Evolutionary conservation across 805 yeast species (phyloP).

Genomic region (Metschnikowia koreensis): DNA sequence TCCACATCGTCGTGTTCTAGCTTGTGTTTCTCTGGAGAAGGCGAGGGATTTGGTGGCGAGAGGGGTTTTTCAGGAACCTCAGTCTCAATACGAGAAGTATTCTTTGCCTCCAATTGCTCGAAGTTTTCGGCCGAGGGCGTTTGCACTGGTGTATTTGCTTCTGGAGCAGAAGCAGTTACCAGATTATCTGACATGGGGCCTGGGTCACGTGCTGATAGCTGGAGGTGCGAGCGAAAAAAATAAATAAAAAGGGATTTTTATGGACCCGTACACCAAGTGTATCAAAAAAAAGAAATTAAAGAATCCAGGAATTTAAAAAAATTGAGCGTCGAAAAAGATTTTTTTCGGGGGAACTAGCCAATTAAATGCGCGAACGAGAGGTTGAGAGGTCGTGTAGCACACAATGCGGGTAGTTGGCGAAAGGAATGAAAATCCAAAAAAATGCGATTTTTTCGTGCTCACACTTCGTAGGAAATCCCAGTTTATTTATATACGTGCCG

Average conservation of each 20-base stretch:
- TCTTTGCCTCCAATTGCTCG: constrained; percentile 20
- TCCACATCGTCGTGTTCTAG: constrained; percentile 27
- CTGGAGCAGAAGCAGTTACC: constrained; percentile 22
- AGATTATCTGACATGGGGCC: constrained; percentile 27
- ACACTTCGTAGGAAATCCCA: constrained; percentile 20
- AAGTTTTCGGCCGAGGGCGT: constrained; percentile 37
- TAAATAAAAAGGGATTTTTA: neutral
- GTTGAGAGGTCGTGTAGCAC: constrained; percentile 15
- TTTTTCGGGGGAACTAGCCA: constrained; percentile 4
- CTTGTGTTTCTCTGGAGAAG: constrained; percentile 38
- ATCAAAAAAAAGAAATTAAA: neutral
- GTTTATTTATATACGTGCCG: constrained; percentile 22
- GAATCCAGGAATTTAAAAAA: neutral
- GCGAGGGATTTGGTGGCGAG: constrained; percentile 47
- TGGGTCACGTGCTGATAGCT: constrained; percentile 16
- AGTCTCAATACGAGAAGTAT: constrained; percentile 10
- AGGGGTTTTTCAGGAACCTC: constrained; percentile 35
- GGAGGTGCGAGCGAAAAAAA: neutral
- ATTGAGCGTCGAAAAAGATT: neutral
- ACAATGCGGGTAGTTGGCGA: constrained; percentile 12
- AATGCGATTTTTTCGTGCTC: constrained; percentile 15
- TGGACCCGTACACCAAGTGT: constrained; percentile 13
- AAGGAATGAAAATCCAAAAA: constrained; percentile 15
- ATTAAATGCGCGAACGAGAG: constrained; percentile 4
- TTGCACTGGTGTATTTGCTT: constrained; percentile 39